Base-by-base conservation (phyloP, 2,329 filamentous ascomycete genomes). In the Exophiala spinifera region DNA sequence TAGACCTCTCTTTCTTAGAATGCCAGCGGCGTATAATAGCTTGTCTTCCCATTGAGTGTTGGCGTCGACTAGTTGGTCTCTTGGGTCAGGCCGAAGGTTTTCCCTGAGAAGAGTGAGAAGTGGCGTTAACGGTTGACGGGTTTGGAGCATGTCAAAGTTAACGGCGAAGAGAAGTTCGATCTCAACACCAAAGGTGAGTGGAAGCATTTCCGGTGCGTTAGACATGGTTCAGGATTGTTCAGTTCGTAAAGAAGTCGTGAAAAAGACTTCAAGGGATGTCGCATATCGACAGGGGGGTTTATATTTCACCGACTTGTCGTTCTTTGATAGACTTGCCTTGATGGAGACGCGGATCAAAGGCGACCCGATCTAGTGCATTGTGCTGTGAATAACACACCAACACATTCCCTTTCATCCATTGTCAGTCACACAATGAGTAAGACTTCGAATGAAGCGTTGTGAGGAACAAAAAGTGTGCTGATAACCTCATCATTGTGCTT, bases 101-200 rank as follows among this genome's bases (percentile, higher is more conserved):
- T 15, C 14, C 4, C 14, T 39, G 3, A n/a, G 36, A 10, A 39
- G 36, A 39, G 14, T 23, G 21, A 39, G 36, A 5, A 15, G 36
- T 3, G 17, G 14, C 17, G 36, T 19, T 2, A 11, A 15, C 3
- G 36, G 17, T 11, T 39, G 2, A 6, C 36, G 13, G 17, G 2
- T 39, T 10, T 39, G 17, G 11, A 15, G 21, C 37, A 45, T 23
- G 23, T 17, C 20, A 21, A 44, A 28, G 15, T 51, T 33, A 14
- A 55, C 20, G 10, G 31, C 55, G 28, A 59, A 59, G 8, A 56
- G 49, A 40, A 52, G 49, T 43, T 59, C 56, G n/a, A 59, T 28
- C 28, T 59, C 56, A 7, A 59, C 25, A 1, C 53, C 56, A 44
- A 56, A 59, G 13, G 47, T 55, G 10, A 58, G 33, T 3, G 55